Evolutionary conservation across 2,329 filamentous ascomycete species (phyloP), one percentile per base, ranked within the genome.

Genomic region (Fusarium subtropicale): DNA sequence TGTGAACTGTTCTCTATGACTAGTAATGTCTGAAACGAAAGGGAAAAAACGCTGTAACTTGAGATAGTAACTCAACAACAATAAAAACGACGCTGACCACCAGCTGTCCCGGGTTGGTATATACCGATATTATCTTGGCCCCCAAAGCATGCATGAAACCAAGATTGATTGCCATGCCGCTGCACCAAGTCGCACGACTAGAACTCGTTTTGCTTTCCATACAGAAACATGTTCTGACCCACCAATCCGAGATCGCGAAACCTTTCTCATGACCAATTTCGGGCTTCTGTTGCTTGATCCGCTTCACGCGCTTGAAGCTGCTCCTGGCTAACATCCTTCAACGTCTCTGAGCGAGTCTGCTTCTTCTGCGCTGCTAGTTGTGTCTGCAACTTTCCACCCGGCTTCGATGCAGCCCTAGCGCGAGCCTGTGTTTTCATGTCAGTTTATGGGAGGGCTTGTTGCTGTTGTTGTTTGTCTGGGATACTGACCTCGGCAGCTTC

Each of bases 401-500:
- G 81, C 79, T 82, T 88, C 62, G 79, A 81, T 47, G 84, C 77
- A 34, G 87, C 86, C 71, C 89, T 87, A 22, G 89, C 89, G 69
- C 92, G 87, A 76, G 90, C 90, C 91, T 94, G 18, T 31, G 31
- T 24, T 50, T 44, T 31, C n/a, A 20, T 30, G 26, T 61, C 28
- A 61, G 47, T 53, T 34, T 44, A n/a, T 2, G n/a, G 15, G 1
- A 18, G 20, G n/a, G 11, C 8, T 4, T 4, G 12, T 12, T 12
- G 28, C 7, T 28, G 9, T 16, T 15, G 28, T 41, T 11, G 13
- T 39, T 52, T 39, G 18, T 52, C 28, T 34, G 28, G 20, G 31
- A 42, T 55, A 82, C 88, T 77, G 79, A 97, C 94, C 90, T 97
- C 92, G 64, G 94, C 94, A 54, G 94, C 94, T 69, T 88, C 87